Conservation (phyloP, 225 moss, liverwort and hornwort genomes). For the Asterella californica region DNA sequence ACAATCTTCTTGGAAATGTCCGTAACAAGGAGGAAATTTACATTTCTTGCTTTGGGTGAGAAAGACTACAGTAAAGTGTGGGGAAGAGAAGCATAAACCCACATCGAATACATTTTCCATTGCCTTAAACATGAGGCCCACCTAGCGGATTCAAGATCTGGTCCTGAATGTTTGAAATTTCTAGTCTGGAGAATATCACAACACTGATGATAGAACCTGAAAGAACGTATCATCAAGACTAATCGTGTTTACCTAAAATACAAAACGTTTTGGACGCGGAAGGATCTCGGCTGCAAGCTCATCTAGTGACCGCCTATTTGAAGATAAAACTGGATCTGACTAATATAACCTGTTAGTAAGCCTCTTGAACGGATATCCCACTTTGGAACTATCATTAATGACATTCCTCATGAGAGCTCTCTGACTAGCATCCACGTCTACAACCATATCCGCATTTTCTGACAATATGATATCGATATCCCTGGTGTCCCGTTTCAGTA, state of each 20-base stretch:
- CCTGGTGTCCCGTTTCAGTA: slow-evolving; percentile 69
- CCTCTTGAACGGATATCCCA: slow-evolving; percentile 32
- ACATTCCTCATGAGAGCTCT: slow-evolving; percentile 32
- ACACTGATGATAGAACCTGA: background rate
- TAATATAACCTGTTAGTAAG: slow-evolving; percentile 23
- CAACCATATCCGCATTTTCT: slow-evolving; percentile 55
- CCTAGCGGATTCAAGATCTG: background rate
- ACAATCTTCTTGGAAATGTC: background rate
- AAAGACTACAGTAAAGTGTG: background rate
- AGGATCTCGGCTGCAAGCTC: slow-evolving; percentile 5
- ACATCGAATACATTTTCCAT: background rate
- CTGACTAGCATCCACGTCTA: slow-evolving; percentile 27
- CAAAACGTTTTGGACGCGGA: slow-evolving; percentile 4
- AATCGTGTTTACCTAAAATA: slow-evolving; percentile 2
- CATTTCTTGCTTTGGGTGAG: background rate
- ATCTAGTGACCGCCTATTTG: background rate
- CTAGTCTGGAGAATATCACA: background rate
- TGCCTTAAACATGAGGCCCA: background rate
- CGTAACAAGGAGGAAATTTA: background rate
- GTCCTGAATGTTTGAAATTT: too few relatives aligned
- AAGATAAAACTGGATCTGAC: background rate
- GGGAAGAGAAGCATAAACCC: background rate
- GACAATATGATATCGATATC: slow-evolving; percentile 80
- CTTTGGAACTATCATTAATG: slow-evolving; percentile 26
- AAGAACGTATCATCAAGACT: background rate